Evolutionary conservation across 495 filamentous ascomycete species (phyloP).

Genomic region (Aspergillus sparsus): DNA sequence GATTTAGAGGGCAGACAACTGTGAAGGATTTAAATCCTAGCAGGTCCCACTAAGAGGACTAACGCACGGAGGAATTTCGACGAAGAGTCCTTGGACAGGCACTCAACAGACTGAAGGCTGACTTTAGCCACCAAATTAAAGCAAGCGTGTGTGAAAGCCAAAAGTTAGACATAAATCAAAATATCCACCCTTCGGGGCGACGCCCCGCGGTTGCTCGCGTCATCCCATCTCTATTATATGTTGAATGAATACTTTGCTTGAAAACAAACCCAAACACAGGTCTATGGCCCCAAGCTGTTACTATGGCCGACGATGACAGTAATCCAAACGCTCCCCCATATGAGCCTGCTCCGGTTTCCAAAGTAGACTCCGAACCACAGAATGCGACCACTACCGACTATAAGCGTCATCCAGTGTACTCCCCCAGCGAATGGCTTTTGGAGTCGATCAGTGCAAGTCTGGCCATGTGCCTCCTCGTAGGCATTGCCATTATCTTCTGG

Average conservation of each 20-base stretch:
- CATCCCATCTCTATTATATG: background rate
- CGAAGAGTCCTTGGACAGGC: background rate
- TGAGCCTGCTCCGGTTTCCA: conserved; percentile 12
- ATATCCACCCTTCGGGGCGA: background rate
- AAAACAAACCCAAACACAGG: conserved; percentile 4
- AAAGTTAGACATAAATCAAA: conserved; percentile 6
- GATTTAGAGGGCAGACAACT: background rate
- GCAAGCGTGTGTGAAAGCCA: background rate
- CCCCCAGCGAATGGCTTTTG: conserved; percentile 23
- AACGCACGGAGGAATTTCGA: background rate
- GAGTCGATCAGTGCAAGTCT: conserved; percentile 22
- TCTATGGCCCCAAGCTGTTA: conserved; percentile 10
- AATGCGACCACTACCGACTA: conserved; percentile 16
- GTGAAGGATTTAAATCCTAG: conserved; percentile 11
- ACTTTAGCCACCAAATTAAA: background rate
- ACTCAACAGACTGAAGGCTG: background rate
- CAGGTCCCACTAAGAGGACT: background rate
- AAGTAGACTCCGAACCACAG: conserved; percentile 16
- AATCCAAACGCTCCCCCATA: conserved; percentile 13
- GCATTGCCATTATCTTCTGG: conserved; percentile 22
- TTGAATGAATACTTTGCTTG: background rate
- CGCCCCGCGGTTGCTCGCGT: background rate
- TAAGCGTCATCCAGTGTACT: conserved; percentile 26
- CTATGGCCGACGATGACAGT: conserved; percentile 18
- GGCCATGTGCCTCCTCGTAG: conserved; percentile 17